Percentiles rank a stretch among this genome's conserved stretches.
phyloP scores from a whole-genome alignment of 2,329 filamentous ascomycete species.

The Fusarium papillatum region DNA sequence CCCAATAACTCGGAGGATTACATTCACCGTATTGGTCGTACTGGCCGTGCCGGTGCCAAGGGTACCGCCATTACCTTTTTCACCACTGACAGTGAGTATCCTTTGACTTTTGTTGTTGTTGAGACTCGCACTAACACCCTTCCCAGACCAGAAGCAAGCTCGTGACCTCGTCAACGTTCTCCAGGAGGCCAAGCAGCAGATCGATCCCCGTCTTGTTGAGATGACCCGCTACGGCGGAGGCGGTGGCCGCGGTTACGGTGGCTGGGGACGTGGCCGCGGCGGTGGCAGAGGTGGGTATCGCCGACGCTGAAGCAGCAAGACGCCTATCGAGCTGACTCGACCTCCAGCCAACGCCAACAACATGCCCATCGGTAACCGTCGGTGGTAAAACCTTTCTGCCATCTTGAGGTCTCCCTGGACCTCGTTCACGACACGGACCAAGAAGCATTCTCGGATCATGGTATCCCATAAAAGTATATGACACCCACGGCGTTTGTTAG shows the following conservation, averaged over 20 bases:
- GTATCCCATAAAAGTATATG: conserved; percentile 43
- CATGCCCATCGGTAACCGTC: conserved; percentile 62
- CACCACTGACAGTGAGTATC: conserved; percentile 96
- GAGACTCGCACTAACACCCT: conserved; percentile 51
- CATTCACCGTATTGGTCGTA: conserved; percentile 96
- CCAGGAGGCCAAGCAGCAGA: conserved; percentile 96
- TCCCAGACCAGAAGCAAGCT: conserved; percentile 88
- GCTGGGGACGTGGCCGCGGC: conserved; percentile 78
- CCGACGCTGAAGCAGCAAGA: conserved; percentile 48
- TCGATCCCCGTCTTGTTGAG: conserved; percentile 95
- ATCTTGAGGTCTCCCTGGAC: conserved; percentile 19
- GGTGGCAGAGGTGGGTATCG: conserved; percentile 64
- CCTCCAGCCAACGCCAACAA: conserved; percentile 63
- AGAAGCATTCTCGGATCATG: conserved; percentile 29
- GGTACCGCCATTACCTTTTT: conserved; percentile 99
- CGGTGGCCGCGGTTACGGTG: conserved; percentile 79
- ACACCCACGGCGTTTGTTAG: conserved; percentile 47
- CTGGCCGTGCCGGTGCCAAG: conserved; percentile 92
- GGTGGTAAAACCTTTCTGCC: conserved; percentile 57
- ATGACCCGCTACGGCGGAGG: conserved; percentile 95
- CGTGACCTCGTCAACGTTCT: conserved; percentile 96
- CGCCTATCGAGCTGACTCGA: conserved; percentile 52
- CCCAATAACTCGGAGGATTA: conserved; percentile 99
- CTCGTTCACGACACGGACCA: conserved; percentile 28
- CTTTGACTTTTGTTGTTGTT: not conserved